These are phyloP conservation scores for Ophiocordyceps robertsii DNA, from an alignment of 2,329 filamentous ascomycete genomes.

Conservation along the genomic window DNA sequence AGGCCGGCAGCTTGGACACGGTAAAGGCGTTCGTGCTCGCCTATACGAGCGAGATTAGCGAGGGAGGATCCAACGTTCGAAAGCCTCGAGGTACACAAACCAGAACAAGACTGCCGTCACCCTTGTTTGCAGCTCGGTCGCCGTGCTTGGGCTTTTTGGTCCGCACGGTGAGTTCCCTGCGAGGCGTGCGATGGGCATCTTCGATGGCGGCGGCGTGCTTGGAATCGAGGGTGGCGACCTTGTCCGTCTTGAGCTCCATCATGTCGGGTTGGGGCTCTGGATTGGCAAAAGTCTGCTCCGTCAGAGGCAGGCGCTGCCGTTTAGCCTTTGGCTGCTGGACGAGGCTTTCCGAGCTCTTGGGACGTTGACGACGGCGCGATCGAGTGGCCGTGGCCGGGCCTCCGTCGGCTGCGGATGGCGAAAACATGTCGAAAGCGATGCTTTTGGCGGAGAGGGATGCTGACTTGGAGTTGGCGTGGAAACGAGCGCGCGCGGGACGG, in stretches of 20 bases:
- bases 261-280: conserved; percentile 38
- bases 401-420: conserved; percentile 35
- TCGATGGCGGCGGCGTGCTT: conserved; percentile 33
- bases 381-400: conserved; percentile 43
- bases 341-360: conserved; percentile 39
- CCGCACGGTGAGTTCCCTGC: conserved; percentile 44
- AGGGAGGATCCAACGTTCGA: too few species aligned
- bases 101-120: conserved; percentile 53
- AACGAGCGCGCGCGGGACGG: conserved; percentile 4
- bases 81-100: conserved; percentile 27
- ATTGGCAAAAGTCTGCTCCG: conserved; percentile 42
- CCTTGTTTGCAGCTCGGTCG: conserved; percentile 47
- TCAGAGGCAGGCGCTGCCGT: conserved; percentile 43
- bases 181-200: conserved; percentile 22
- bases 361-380: conserved; percentile 48
- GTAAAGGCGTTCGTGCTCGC: conserved; percentile 75
- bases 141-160: conserved; percentile 49
- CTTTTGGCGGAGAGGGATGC: not conserved
- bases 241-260: conserved; percentile 42
- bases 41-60: conserved; percentile 24
- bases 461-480: conserved; percentile 3
- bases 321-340: conserved; percentile 49
- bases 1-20: conserved; percentile 70
- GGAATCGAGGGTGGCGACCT: conserved; percentile 25
- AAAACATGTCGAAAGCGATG: conserved; percentile 38